Evolutionary conservation across 2,329 filamentous ascomycete species (phyloP).

Genomic region (Teratosphaeria viscida): DNA sequence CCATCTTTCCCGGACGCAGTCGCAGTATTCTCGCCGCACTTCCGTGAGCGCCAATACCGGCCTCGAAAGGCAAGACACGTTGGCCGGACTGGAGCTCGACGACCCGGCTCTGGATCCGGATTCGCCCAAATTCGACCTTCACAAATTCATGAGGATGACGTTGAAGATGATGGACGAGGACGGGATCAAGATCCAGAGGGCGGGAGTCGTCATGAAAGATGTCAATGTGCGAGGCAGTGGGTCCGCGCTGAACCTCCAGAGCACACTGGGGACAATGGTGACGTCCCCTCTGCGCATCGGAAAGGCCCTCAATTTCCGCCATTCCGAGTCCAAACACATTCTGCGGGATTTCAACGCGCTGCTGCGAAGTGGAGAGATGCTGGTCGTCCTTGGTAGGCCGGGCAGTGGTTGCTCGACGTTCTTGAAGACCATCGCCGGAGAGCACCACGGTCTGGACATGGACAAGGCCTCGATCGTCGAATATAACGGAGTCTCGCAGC

Average conservation of each 20-base stretch:
- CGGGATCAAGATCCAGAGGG: constrained; percentile 42
- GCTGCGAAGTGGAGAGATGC: constrained; percentile 40
- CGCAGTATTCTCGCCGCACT: constrained; percentile 9
- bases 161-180: constrained; percentile 44
- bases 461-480: constrained; percentile 44
- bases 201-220: constrained; percentile 55
- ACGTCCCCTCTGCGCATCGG: constrained; percentile 47
- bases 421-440: constrained; percentile 51
- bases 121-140: constrained; percentile 42
- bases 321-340: constrained; percentile 44
- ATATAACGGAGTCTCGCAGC: constrained; percentile 47
- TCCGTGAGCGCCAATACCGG: constrained; percentile 6
- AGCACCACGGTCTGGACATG: constrained; percentile 48
- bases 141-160: constrained; percentile 43
- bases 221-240: constrained; percentile 59
- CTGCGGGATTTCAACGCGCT: constrained; percentile 44
- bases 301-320: constrained; percentile 42
- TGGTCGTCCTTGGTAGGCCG: constrained; percentile 36
- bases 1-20: constrained; percentile 13
- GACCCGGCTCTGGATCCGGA: constrained; percentile 44
- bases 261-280: constrained; percentile 52
- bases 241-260: constrained; percentile 56
- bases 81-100: constrained; percentile 30
- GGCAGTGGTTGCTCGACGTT: constrained; percentile 55
- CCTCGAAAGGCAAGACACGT: constrained; percentile 18